Conservation (phyloP, 169 alveolate genomes). For the Eimeria zaria region DNA sequence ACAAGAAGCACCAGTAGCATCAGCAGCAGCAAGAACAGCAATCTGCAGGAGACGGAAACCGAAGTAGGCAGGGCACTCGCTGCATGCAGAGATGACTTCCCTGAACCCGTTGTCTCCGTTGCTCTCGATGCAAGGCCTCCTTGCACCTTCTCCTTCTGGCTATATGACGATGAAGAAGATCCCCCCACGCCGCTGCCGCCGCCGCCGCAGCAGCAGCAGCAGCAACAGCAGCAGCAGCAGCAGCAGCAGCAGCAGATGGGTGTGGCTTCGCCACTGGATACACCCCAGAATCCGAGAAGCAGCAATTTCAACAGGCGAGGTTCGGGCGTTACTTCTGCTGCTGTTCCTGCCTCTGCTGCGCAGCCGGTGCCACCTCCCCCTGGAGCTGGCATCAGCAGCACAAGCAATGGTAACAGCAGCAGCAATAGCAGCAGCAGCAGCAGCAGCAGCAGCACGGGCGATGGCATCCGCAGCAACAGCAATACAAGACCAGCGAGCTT, state of each 20-base stretch:
- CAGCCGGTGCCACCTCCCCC: slow-evolving; percentile 58
- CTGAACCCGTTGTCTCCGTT: slow-evolving; percentile 78
- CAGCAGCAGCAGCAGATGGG: slow-evolving; percentile 8
- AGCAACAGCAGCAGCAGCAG: slow-evolving; percentile 6
- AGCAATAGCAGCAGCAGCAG: slow-evolving; percentile 27
- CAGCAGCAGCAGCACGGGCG: neutral
- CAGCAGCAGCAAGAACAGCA: slow-evolving; percentile 40
- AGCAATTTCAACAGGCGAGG: slow-evolving; percentile 18
- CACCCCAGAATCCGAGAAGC: slow-evolving; percentile 14
- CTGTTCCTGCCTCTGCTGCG: neutral
- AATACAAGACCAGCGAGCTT: slow-evolving; percentile 22
- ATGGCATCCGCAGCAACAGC: slow-evolving; percentile 44
- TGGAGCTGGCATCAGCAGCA: neutral
- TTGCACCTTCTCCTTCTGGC: slow-evolving; percentile 86
- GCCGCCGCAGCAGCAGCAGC: slow-evolving; percentile 47
- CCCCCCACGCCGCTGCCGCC: slow-evolving; percentile 9
- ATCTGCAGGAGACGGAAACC: neutral
- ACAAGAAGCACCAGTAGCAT: slow-evolving; percentile 51
- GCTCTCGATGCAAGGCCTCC: slow-evolving; percentile 85
- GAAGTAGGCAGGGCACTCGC: neutral
- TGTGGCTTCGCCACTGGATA: neutral
- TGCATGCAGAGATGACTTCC: slow-evolving; percentile 36
- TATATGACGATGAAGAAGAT: slow-evolving; percentile 79
- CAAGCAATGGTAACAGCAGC: neutral
- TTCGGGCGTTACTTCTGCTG: neutral